These are phyloP conservation scores for Tulasnella sp. DNA, from an alignment of 768 basidiomycete genomes.

Conservation along the genomic window DNA sequence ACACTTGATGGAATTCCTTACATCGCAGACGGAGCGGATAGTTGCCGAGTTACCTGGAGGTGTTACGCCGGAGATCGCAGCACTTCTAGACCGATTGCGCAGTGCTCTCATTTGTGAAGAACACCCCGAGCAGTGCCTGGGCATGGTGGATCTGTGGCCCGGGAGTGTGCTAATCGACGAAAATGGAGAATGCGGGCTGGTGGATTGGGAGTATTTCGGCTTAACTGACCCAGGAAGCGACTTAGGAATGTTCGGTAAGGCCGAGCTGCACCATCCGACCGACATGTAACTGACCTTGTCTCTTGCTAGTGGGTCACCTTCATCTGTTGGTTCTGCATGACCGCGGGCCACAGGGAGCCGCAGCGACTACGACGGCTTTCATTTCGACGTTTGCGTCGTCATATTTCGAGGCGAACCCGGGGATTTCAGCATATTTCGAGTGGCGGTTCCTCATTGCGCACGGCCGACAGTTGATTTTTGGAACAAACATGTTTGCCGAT, in stretches of 20 bases:
- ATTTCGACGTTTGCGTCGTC: neutral
- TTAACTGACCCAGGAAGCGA: neutral
- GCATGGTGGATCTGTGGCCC: conserved; percentile 20
- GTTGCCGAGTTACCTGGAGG: neutral
- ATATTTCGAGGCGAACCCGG: neutral
- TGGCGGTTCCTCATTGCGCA: neutral
- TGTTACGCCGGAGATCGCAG: neutral
- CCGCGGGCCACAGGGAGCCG: neutral
- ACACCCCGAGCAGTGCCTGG: neutral
- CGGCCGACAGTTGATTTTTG: neutral
- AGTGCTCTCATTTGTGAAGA: neutral
- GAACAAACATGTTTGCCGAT: neutral
- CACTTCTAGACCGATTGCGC: neutral
- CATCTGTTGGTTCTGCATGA: neutral
- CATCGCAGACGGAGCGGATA: neutral
- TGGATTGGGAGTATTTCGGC: conserved; percentile 21
- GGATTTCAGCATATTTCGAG: neutral
- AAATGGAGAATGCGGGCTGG: neutral
- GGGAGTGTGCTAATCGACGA: neutral
- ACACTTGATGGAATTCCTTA: conserved; percentile 7
- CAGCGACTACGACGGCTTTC: neutral
- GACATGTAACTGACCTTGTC: neutral
- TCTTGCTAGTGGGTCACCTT: neutral
- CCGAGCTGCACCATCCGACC: neutral
- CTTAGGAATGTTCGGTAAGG: conserved; percentile 5